Base-by-base conservation (phyloP, 148 eudicot genomes). In the Polygonum aviculare region DNA sequence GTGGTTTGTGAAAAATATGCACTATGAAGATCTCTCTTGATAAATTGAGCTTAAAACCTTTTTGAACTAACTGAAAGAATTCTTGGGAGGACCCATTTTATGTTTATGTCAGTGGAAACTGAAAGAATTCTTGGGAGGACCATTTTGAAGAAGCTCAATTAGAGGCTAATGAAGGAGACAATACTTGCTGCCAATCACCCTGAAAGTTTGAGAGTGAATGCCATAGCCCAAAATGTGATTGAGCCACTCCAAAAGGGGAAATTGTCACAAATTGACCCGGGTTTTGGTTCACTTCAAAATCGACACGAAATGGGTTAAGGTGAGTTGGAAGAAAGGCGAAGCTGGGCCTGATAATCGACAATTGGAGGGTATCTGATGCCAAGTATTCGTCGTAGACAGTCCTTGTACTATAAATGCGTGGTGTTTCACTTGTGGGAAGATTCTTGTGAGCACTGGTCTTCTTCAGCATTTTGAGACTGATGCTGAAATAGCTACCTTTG, bases 401-500 rank as follows among this genome's bases (percentile, higher is more conserved):
- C 89, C 84, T 35, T 94, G 93, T 0, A 79, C 87, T 59, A 86
- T 88, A 16, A 91, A 91, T 79, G 98, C 94, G 0, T 88, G 89
- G 51, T 93, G 98, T 77, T 74, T 91, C 82, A 94, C 98, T 3
- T 91, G 98, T 73, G 98, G 98, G 51, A 93, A 93, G 90, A 91
- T 91, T 78, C 92, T 93, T 71, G 94, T 93, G 26, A 89, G 87
- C 41, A 91, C 92, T 6, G 98, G 96, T 12, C 75, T 89, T 86
- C 80, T 93, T 22, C 80, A 87, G 52, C 87, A 88, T 83, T 91
- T 93, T 69, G 75, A 40, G 50, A 69, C 88, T 0, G 94, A 93
- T 88, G 80, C 86, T 65, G 97, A 93, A 81, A 78, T 93, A 40
- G 98, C 98, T 72, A 91, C 98, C 6, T 82, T 91, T 45, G 85